These are phyloP conservation scores for Xylaria sp. DNA, from an alignment of 2,329 filamentous ascomycete genomes.

Conservation along the genomic window DNA sequence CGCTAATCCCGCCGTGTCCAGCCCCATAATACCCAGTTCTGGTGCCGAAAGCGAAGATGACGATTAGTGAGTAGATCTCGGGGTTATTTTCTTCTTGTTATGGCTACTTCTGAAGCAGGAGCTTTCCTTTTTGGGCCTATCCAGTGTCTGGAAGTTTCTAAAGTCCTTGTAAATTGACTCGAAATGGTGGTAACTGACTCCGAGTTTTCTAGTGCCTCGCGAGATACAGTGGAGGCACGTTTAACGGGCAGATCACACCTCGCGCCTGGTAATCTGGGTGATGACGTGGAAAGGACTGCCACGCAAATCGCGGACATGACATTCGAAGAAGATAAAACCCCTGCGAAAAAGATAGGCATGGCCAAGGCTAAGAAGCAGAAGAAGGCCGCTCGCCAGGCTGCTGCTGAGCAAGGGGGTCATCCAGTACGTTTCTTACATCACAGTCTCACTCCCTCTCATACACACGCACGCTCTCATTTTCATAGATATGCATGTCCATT, in stretches of 20 bases:
- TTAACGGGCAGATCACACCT: constrained; percentile 43
- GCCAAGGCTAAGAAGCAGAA: constrained; percentile 63
- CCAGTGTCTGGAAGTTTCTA: too few species aligned
- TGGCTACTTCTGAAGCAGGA: too few species aligned
- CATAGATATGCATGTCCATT: constrained; percentile 4
- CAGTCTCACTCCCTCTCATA: neutral
- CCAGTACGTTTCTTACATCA: constrained; percentile 50
- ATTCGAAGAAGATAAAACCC: constrained; percentile 40
- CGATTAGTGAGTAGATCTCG: too few species aligned
- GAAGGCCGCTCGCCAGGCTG: constrained; percentile 57
- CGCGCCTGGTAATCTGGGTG: constrained; percentile 33
- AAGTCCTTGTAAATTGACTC: too few species aligned
- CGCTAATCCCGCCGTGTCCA: constrained; percentile 25
- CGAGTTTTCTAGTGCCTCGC: too few species aligned
- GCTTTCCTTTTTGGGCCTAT: too few species aligned
- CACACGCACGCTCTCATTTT: neutral
- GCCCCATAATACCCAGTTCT: constrained; percentile 25
- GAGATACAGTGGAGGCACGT: constrained; percentile 57
- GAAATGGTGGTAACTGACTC: too few species aligned
- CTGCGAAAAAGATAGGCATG: constrained; percentile 60
- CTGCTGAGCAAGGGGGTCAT: constrained; percentile 50
- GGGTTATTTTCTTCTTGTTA: too few species aligned
- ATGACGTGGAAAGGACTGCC: constrained; percentile 29
- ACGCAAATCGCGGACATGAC: constrained; percentile 45
- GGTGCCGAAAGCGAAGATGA: constrained; percentile 48